Evolutionary conservation across 352 stramenopile species (phyloP).

Genomic region (Globisporangium mamillatum): DNA sequence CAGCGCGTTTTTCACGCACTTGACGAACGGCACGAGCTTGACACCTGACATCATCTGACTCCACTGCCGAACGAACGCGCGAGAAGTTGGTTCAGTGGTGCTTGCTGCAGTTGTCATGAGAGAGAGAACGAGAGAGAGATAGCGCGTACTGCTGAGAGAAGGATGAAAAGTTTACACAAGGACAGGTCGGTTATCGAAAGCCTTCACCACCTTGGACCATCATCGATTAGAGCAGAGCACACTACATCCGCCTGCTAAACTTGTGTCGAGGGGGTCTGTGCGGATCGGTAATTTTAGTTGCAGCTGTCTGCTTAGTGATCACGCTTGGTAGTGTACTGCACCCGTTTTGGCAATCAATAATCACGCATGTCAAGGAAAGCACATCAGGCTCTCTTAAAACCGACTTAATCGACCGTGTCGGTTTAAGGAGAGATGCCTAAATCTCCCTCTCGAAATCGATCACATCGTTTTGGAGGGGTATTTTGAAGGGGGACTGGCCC

Average conservation of each 20-base stretch:
- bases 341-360: no score
- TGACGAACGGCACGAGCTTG: constrained; percentile 2
- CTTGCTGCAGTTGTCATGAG: background rate
- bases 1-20: background rate
- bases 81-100: background rate
- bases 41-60: background rate
- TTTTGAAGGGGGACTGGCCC: constrained; percentile 5
- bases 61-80: background rate
- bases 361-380: no score
- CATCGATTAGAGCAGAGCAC: no score
- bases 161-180: background rate
- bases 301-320: no score
- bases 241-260: no score
- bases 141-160: background rate
- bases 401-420: no score
- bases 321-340: no score
- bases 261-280: background rate
- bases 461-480: background rate
- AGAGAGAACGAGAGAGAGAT: background rate
- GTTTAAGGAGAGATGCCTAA: no score
- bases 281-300: no score
- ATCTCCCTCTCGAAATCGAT: background rate
- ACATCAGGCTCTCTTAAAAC: no score
- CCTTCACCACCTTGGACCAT: no score
- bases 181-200: no score